Percentiles rank a stretch among this genome's conserved stretches.
Evolutionary conservation across 1,284 basidiomycete genomes (phyloP).

Genomic region (Leucoagaricus sp.): DNA sequence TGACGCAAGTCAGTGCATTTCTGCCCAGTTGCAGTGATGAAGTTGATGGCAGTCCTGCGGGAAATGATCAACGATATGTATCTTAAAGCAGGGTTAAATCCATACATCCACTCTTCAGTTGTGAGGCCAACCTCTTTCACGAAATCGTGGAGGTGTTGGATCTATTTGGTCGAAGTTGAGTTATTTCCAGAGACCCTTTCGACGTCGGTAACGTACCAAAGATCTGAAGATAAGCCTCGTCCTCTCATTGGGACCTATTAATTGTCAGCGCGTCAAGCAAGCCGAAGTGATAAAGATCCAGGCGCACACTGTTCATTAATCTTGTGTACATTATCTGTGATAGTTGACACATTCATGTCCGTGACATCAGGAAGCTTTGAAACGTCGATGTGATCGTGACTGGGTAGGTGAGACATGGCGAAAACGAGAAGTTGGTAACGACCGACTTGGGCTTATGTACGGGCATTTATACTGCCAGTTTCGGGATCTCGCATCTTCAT

Average conservation of each 20-base stretch:
- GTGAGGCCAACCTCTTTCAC: slow-evolving; percentile 73
- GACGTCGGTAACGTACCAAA: slow-evolving; percentile 33
- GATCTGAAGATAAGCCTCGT: slow-evolving; percentile 42
- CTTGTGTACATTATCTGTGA: slow-evolving; percentile 40
- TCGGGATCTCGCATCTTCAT: background rate
- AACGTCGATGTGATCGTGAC: slow-evolving; percentile 37
- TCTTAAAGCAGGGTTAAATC: background rate
- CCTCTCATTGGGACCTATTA: slow-evolving; percentile 39
- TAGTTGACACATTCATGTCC: slow-evolving; percentile 40
- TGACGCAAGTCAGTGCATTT: slow-evolving; percentile 74
- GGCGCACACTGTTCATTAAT: slow-evolving; percentile 41
- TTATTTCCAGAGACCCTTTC: background rate
- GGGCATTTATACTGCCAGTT: background rate
- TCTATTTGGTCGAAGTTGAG: slow-evolving; percentile 19
- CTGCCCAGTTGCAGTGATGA: slow-evolving; percentile 75
- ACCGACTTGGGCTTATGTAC: background rate
- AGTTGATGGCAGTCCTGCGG: slow-evolving; percentile 61
- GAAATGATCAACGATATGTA: background rate
- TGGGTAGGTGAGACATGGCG: slow-evolving; percentile 23
- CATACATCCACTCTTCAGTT: slow-evolving; percentile 81
- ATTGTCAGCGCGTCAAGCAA: background rate
- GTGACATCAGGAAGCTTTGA: slow-evolving; percentile 39
- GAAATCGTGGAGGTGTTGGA: slow-evolving; percentile 72
- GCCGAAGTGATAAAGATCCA: background rate
- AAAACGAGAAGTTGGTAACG: background rate